phyloP scores from a whole-genome alignment of 306 rosid species.

The Acmispon strigosus region DNA sequence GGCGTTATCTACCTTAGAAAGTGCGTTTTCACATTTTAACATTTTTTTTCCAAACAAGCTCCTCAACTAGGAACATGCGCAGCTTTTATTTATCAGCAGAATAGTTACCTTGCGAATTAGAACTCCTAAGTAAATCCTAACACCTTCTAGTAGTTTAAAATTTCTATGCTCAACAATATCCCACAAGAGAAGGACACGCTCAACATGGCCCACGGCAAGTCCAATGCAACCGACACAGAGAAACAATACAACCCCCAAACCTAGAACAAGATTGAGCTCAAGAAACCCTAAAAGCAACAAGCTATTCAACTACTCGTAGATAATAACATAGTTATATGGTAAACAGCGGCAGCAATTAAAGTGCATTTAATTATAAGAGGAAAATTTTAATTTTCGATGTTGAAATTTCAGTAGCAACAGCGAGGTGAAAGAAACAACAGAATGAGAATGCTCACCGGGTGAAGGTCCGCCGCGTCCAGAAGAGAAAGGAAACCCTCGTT shows the following conservation, averaged over 20 bases:
- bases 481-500: slow-evolving; percentile 64
- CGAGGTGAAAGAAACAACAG: background rate
- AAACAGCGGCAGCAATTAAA: background rate
- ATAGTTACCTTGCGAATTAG: background rate
- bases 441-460: slow-evolving; percentile 46
- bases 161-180: background rate
- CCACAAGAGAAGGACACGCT: background rate
- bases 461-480: slow-evolving; percentile 55
- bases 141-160: background rate
- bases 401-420: background rate
- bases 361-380: background rate
- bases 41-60: no score
- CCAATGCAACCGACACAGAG: background rate
- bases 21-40: no score
- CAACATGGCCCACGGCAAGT: background rate
- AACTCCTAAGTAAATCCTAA: background rate
- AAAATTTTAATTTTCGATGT: background rate
- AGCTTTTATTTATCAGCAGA: background rate
- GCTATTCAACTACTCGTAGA: background rate
- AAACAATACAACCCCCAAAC: background rate
- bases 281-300: background rate
- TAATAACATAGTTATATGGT: background rate
- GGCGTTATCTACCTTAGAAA: no score
- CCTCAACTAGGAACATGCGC: no score
- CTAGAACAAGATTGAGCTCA: background rate